Evolutionary conservation across 2,329 filamentous ascomycete species (phyloP).

Genomic region (Arthrobotrys musiformis): DNA sequence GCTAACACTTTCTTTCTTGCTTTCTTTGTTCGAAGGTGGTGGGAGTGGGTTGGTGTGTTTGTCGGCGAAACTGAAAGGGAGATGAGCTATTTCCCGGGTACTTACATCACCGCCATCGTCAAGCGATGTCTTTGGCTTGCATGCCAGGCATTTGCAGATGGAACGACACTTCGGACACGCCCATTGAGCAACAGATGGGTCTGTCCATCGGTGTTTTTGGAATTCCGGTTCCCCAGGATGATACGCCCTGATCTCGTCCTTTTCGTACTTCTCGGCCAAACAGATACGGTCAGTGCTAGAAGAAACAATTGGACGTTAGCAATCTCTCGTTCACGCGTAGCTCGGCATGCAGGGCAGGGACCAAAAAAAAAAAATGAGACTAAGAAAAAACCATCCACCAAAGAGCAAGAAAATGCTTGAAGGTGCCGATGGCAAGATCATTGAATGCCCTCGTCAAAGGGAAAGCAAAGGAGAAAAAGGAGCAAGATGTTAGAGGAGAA

Average conservation of each 20-base stretch:
- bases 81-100: too few relatives aligned
- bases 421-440: too few relatives aligned
- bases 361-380: not conserved
- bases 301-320: too few relatives aligned
- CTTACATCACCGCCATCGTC: conserved; percentile 48
- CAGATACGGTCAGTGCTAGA: conserved; percentile 51
- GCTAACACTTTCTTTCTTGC: not conserved
- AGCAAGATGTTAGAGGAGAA: not conserved
- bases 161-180: conserved; percentile 48
- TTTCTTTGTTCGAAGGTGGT: too few relatives aligned
- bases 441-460: too few relatives aligned
- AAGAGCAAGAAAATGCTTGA: not conserved
- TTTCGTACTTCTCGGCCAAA: conserved; percentile 50
- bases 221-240: conserved; percentile 51
- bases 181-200: conserved; percentile 39
- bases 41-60: not conserved
- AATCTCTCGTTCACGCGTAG: not conserved
- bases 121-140: conserved; percentile 46
- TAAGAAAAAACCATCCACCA: too few relatives aligned
- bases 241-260: conserved; percentile 46
- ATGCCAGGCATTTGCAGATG: conserved; percentile 52
- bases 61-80: too few relatives aligned
- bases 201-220: conserved; percentile 44
- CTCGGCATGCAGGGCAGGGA: too few relatives aligned
- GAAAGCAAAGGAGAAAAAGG: conserved; percentile 4